Base-by-base conservation (phyloP, 805 yeast genomes). In the Metschnikowia lunata region DNA sequence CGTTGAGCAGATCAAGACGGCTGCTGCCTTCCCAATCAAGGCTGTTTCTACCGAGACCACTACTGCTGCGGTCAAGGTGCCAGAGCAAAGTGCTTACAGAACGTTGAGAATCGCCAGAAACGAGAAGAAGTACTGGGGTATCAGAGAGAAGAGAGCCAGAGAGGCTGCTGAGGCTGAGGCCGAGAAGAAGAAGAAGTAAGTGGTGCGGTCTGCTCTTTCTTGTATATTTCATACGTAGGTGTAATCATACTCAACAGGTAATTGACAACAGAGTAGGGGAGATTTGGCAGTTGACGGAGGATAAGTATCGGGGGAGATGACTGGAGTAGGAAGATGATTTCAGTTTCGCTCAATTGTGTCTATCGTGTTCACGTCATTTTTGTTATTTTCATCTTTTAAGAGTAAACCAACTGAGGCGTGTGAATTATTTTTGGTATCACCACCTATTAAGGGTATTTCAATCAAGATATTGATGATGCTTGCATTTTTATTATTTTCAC, bases 111-210 rank as follows among this genome's bases (percentile, higher is more conserved):
- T 79, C 66, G 98, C 98, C 58, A 87, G 93, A 82, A 83, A 95
- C 62, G 87, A 86, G 65, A 88, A 91, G 83, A 88, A 80, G 76
- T 85, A 80, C 85, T 79, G 74, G 73, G 99, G 99, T 82, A 79
- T 81, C 78, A 89, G 95, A 79, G 98, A 83, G 72, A 93, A 91
- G 95, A 86, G 97, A 79, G 96, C 96, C 67, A 82, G 73, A 71
- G 97, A 90, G 62, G 82, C 81, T 80, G 97, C 97, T 73, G 98
- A 88, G 79, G 98, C 97, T 74, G 99, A 90, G 80, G 96, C 95
- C 78, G 97, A 89, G 69, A 90, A 90, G 91, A 66, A 69, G 67
- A 90, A 90, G 90, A 88, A 88, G 84, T 88, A 87, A 83, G 64
- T 53, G 37, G 30, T 11, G 23, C 42, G 31, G 23, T 18, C 23